These are phyloP conservation scores for Trichoderma parareesei DNA, from an alignment of 495 filamentous ascomycete species.

Conservation along the genomic window DNA sequence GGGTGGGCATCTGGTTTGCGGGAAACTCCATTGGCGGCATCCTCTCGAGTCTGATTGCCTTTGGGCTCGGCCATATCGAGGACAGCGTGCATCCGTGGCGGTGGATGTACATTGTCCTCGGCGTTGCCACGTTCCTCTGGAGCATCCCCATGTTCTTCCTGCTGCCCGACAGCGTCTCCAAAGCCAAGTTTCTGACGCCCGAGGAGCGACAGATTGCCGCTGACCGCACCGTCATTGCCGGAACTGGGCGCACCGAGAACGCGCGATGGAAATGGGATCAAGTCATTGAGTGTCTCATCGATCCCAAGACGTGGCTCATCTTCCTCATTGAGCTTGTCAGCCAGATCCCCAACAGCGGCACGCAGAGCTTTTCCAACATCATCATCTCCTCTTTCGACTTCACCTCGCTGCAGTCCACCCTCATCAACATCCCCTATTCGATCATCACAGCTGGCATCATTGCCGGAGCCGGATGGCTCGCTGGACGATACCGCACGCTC, in stretches of 20 bases:
- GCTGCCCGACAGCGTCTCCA: conserved; percentile 25
- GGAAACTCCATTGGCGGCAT: conserved; percentile 31
- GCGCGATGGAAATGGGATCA: conserved; percentile 29
- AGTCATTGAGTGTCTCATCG: conserved; percentile 28
- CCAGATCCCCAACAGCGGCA: conserved; percentile 40
- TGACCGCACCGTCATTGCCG: conserved; percentile 29
- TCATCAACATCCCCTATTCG: conserved; percentile 32
- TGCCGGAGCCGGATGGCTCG: conserved; percentile 29
- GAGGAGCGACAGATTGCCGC: conserved; percentile 23
- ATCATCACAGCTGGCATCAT: conserved; percentile 26
- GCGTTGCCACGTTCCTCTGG: conserved; percentile 24
- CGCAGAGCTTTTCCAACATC: conserved; percentile 34
- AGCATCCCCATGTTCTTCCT: conserved; percentile 23
- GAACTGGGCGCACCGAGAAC: conserved; percentile 28
- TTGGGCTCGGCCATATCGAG: conserved; percentile 34
- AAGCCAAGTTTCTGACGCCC: conserved; percentile 22
- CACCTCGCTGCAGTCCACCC: conserved; percentile 27
- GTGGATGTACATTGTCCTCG: conserved; percentile 33
- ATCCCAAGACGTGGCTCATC: conserved; percentile 39
- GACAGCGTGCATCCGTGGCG: conserved; percentile 23
- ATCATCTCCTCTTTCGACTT: conserved; percentile 35
- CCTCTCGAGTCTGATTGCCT: conserved; percentile 36
- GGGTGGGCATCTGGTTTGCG: conserved; percentile 34
- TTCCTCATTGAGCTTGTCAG: conserved; percentile 29
- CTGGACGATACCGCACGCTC: conserved; percentile 30